Conservation (phyloP, 805 yeast species). For the Zygosaccharomyces rouxii region DNA sequence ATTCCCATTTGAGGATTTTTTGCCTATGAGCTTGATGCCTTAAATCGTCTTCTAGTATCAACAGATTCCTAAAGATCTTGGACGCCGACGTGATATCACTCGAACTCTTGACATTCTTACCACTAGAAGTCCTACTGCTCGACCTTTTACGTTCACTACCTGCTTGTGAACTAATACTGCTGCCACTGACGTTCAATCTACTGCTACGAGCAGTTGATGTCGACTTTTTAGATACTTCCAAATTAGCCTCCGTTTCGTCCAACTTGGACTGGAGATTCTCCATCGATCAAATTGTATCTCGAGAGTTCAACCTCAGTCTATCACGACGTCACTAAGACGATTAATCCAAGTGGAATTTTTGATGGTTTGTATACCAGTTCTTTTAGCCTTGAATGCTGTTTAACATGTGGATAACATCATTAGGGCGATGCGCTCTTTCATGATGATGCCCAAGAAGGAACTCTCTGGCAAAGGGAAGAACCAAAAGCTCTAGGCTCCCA, state of each 20-base stretch:
- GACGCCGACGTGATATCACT: conserved; percentile 49
- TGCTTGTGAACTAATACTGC: not conserved
- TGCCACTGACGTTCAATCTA: conserved; percentile 1
- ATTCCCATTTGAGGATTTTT: conserved; percentile 51
- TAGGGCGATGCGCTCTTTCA: conserved; percentile 1
- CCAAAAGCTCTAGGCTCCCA: not conserved
- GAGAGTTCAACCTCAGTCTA: not conserved
- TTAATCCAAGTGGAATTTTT: not conserved
- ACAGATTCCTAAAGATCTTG: conserved; percentile 72
- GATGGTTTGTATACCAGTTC: not conserved
- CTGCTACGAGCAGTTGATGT: not conserved
- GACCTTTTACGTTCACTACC: conserved; percentile 23
- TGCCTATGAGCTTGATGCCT: conserved; percentile 78
- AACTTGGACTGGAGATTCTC: conserved; percentile 3
- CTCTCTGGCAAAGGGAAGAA: not conserved
- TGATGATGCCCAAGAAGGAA: not conserved
- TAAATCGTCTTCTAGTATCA: conserved; percentile 80
- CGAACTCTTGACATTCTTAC: conserved; percentile 25
- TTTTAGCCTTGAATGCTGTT: not conserved
- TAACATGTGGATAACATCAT: not conserved
- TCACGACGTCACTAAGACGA: not conserved
- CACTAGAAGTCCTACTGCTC: conserved; percentile 30
- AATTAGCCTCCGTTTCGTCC: conserved; percentile 3
- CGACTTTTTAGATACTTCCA: conserved; percentile 1
- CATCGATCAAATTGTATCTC: conserved; percentile 1